Evolutionary conservation across 2,329 filamentous ascomycete species (phyloP), one percentile per base, ranked within the genome.

Genomic region (Colletotrichum somersetense): DNA sequence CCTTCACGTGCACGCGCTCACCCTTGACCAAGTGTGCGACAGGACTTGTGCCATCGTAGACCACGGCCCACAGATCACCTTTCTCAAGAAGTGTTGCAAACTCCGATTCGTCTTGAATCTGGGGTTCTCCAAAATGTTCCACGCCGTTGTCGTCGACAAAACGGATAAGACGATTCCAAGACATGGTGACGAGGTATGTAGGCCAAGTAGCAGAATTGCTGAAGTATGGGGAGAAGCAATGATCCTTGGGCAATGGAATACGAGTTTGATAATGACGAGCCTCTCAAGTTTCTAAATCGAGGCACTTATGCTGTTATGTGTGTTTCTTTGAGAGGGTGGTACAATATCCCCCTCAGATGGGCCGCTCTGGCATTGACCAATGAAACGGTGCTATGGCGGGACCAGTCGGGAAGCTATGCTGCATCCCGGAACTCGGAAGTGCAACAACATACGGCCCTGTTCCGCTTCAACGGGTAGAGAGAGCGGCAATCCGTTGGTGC

Each of bases 41-140:
- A 0, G 77, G 79, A 8, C 73, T 76, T n/a, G 62, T n/a, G 1
- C 80, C 80, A 62, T 80, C 75, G 66, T 76, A 77, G 53, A 78
- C 76, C n/a, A 78, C 57, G 44, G 80, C 80, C 73, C 77, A 77
- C 6, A 81, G 76, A 5, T 77, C 74, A 14, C 76, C 76, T 40
- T 71, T 73, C 30, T 75, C 75, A 1, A 79, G 58, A 16, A 71
- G 75, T 0, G 76, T 73, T 1, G 64, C 44, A 33, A 81, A 72
- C n/a, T 81, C 75, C 38, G 77, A 72, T 18, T 76, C 78, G 33
- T 77, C 72, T 2, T 74, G 55, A 11, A 81, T 67, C 12, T 75
- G 59, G 2, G 79, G 78, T 26, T 82, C 81, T 18, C 81, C 81
- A 73, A 82, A 81, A 12, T 77, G 77, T 55, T 79, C 78, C 2